Conservation (phyloP, 768 basidiomycete genomes). For the Sarcomyxa edulis region DNA sequence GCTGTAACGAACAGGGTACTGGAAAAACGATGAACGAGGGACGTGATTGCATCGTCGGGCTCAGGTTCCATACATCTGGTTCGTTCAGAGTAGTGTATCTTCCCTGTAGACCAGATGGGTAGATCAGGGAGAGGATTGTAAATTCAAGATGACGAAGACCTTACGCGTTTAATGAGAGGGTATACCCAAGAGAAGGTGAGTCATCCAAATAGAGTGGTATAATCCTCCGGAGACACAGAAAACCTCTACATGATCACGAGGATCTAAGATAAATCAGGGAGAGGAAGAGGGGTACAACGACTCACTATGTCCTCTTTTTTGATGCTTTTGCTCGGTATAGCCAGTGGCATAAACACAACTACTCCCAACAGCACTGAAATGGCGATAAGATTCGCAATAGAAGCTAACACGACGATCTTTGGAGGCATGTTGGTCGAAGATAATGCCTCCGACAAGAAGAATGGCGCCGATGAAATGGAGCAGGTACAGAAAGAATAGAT, state of each 20-base stretch:
- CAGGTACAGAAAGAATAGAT: constrained; percentile 13
- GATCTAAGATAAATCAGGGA: no score
- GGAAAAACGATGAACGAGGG: constrained; percentile 55
- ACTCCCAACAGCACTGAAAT: constrained; percentile 39
- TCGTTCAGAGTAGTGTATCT: constrained; percentile 56
- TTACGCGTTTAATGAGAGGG: constrained; percentile 55
- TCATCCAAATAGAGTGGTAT: constrained; percentile 69
- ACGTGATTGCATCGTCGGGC: constrained; percentile 61
- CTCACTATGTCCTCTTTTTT: constrained; percentile 60
- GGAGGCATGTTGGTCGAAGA: no score
- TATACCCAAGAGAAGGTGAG: constrained; percentile 67
- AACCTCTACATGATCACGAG: constrained; percentile 49
- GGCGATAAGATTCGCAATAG: no score
- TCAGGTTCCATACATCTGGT: constrained; percentile 66
- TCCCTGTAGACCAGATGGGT: constrained; percentile 24
- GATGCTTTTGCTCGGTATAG: constrained; percentile 48
- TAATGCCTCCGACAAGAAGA: constrained; percentile 10
- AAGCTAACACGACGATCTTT: no score
- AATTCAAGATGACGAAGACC: constrained; percentile 23
- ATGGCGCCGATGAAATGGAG: constrained; percentile 12
- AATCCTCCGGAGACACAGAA: constrained; percentile 69
- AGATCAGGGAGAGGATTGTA: not conserved
- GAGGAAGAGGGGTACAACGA: constrained; percentile 5
- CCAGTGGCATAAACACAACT: constrained; percentile 60
- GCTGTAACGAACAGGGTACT: constrained; percentile 28